Percentiles rank a stretch among this genome's conserved stretches.
Conservation (phyloP, 768 basidiomycete species). For the Lactarius trivialis region DNA sequence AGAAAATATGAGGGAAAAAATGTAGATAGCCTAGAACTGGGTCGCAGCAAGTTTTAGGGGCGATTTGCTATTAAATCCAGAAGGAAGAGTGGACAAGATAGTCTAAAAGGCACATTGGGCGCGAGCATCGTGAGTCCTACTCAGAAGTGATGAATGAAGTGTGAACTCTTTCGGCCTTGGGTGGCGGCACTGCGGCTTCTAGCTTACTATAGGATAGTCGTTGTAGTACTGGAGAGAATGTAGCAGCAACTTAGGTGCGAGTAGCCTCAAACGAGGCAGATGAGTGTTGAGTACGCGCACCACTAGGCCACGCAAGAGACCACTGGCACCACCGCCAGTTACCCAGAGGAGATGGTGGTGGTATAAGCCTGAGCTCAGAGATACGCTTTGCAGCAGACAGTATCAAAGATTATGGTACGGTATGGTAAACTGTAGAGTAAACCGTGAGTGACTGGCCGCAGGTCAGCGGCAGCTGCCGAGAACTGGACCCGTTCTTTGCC, state of each 20-base stretch:
- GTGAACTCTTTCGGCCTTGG: not conserved
- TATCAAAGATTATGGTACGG: too few species aligned
- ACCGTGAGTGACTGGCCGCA: too few species aligned
- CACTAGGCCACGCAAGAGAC: not conserved
- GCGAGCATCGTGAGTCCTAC: not conserved
- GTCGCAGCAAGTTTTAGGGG: not conserved
- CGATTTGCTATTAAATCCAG: conserved; percentile 4
- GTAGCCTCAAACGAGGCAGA: not conserved
- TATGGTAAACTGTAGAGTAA: too few species aligned
- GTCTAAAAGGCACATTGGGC: not conserved
- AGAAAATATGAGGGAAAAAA: not conserved
- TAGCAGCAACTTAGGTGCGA: not conserved
- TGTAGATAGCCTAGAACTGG: not conserved
- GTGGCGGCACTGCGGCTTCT: too few species aligned
- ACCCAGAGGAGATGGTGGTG: not conserved
- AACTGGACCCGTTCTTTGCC: too few species aligned
- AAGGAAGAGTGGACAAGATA: not conserved
- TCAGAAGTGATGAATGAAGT: not conserved
- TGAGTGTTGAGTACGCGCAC: not conserved
- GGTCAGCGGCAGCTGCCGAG: not conserved
- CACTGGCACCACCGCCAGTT: not conserved
- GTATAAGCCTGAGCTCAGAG: not conserved
- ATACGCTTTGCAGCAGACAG: too few species aligned
- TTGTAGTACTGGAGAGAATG: not conserved
- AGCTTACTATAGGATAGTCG: not conserved